Evolutionary conservation across 2,329 filamentous ascomycete genomes (phyloP), one percentile per base, ranked within the genome.

Genomic region (Albifimbria verrucaria): DNA sequence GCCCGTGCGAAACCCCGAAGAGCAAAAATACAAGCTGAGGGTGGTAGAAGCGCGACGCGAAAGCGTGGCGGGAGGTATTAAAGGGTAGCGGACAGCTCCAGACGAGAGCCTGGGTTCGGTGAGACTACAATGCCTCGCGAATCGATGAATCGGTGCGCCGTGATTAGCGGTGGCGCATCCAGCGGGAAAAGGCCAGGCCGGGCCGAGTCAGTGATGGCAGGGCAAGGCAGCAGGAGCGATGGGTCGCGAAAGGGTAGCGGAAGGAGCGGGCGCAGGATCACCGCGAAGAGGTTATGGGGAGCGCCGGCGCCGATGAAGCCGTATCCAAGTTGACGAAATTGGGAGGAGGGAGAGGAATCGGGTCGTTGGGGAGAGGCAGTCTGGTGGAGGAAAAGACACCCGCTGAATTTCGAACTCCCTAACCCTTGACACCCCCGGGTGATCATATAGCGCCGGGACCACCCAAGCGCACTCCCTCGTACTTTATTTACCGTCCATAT

Each of bases 371-470:
- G 63, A 63, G 68, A 71, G 67, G 66, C 65, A 66, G 62, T 17
- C 65, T 65, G 67, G 67, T 70, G 68, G 68, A 70, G 65, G 65
- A 71, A 70, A 20, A 3, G 42, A 20, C 68, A 65, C 60, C 64
- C 61, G 67, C 69, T 65, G 65, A 63, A 60, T 59, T 59, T 57
- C 62, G 67, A 74, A 74, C 71, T 74, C 63, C 72, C 72, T 74
- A 62, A 74, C 72, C 72, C 72, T n/a, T n/a, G n/a, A n/a, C n/a
- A n/a, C n/a, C n/a, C n/a, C n/a, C n/a, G n/a, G n/a, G n/a, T n/a
- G n/a, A n/a, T n/a, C n/a, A n/a, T n/a, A n/a, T n/a, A n/a, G n/a
- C n/a, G n/a, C n/a, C n/a, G n/a, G n/a, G n/a, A n/a, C n/a, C n/a
- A n/a, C n/a, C n/a, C n/a, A n/a, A n/a, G n/a, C n/a, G n/a, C n/a